Conservation (phyloP, 78 protist species). For the Dictyostelium capitatum region DNA sequence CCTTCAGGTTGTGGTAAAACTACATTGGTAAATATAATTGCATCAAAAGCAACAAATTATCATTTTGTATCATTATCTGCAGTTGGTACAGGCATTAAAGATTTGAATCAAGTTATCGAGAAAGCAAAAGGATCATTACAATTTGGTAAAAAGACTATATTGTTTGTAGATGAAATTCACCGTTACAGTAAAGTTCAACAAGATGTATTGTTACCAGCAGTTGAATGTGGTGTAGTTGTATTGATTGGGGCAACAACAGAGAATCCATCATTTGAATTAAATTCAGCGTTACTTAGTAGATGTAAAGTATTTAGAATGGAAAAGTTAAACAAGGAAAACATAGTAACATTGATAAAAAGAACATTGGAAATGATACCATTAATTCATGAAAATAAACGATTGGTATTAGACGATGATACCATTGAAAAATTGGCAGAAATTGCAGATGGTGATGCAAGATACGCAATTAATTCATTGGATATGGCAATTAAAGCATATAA, state of each 20-base stretch:
- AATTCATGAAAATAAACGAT: not conserved
- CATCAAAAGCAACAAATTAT: not conserved
- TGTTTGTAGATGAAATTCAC: constrained; percentile 84
- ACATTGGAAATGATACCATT: constrained; percentile 49
- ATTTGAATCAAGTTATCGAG: constrained; percentile 21
- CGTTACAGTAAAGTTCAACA: constrained; percentile 85
- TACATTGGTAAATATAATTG: constrained; percentile 45
- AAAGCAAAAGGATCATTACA: constrained; percentile 12
- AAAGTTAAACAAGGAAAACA: constrained; percentile 6
- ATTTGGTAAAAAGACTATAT: constrained; percentile 42
- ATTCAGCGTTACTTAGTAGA: constrained; percentile 76
- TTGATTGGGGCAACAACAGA: constrained; percentile 92
- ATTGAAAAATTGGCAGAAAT: constrained; percentile 15
- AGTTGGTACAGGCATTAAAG: constrained; percentile 46
- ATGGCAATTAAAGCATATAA: not conserved
- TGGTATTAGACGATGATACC: not conserved
- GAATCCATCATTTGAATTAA: constrained; percentile 89
- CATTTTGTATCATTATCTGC: constrained; percentile 22
- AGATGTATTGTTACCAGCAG: constrained; percentile 78
- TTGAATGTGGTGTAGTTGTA: constrained; percentile 85
- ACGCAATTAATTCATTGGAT: constrained; percentile 76
- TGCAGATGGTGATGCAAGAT: constrained; percentile 86
- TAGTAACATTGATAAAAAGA: constrained; percentile 10
- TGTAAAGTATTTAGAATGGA: constrained; percentile 57
- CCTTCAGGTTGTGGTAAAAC: constrained; percentile 81